Conservation (phyloP, 129 eudicot genomes). For the Escallonia herrerae region DNA sequence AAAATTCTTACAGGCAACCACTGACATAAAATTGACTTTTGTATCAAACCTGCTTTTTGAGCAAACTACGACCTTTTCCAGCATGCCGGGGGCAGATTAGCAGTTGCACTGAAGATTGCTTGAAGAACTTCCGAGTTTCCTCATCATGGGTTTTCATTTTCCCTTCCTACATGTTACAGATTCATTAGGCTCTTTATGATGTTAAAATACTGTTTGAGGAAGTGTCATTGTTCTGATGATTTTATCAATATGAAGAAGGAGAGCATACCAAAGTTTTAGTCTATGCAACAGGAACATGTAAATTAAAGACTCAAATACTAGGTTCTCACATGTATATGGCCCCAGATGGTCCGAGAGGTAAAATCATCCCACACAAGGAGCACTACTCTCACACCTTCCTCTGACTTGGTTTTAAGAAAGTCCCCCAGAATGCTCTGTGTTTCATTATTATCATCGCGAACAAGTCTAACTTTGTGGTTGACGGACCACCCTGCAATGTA, state of each 20-base stretch:
- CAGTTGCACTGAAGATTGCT: constrained; percentile 71
- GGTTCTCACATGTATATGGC: background rate
- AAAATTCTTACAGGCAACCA: background rate
- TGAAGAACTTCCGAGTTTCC: constrained; percentile 64
- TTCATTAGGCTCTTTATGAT: constrained; percentile 8
- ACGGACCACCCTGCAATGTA: constrained; percentile 46
- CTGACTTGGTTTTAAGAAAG: constrained; percentile 30
- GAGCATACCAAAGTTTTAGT: too few relatives aligned
- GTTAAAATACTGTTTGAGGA: too few relatives aligned
- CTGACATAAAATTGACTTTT: background rate
- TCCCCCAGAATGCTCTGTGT: constrained; percentile 28
- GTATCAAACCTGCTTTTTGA: constrained; percentile 49
- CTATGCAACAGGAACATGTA: too few relatives aligned
- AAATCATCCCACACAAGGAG: constrained; percentile 45
- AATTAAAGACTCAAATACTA: too few relatives aligned
- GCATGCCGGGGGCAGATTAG: constrained; percentile 53
- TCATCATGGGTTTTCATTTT: constrained; percentile 63
- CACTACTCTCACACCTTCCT: constrained; percentile 43
- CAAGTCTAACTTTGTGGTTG: constrained; percentile 27
- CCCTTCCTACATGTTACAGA: constrained; percentile 42
- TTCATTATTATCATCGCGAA: constrained; percentile 28
- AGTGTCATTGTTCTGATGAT: too few relatives aligned
- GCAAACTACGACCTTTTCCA: constrained; percentile 58
- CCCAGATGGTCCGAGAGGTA: constrained; percentile 30
- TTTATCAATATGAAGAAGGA: too few relatives aligned